Percentiles rank a stretch among this genome's conserved stretches.
These are phyloP conservation scores for Pythium guiyangense DNA, from an alignment of 352 stramenopile species.

Conservation along the genomic window DNA sequence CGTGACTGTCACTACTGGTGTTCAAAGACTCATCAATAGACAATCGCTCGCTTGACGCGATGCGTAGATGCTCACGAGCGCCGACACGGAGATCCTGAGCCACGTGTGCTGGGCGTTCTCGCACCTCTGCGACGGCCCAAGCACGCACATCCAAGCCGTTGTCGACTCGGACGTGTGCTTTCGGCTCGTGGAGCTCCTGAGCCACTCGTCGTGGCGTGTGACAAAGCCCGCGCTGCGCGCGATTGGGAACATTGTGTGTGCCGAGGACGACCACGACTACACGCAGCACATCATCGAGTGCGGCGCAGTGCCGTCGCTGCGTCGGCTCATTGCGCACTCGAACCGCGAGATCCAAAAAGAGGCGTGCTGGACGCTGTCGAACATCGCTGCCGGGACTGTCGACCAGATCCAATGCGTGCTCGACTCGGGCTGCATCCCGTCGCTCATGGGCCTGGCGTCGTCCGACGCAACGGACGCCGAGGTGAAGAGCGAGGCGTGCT, in stretches of 20 bases:
- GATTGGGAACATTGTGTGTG: constrained; percentile 99
- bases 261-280: constrained; percentile 93
- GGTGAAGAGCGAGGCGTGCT: constrained; percentile 97
- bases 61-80: constrained; percentile 87
- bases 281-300: constrained; percentile 96
- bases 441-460: constrained; percentile 92
- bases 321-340: constrained; percentile 92
- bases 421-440: constrained; percentile 94
- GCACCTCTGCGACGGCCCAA: constrained; percentile 96
- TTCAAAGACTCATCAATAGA: not conserved
- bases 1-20: not conserved
- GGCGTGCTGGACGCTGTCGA: constrained; percentile 94
- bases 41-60: not conserved
- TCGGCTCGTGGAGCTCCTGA: constrained; percentile 92
- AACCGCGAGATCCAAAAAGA: constrained; percentile 99
- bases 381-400: constrained; percentile 97
- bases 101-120: constrained; percentile 96
- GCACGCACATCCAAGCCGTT: constrained; percentile 94
- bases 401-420: constrained; percentile 98
- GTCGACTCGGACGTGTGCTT: constrained; percentile 88
- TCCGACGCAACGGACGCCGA: constrained; percentile 92
- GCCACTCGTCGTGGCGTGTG: constrained; percentile 92
- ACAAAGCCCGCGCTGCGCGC: constrained; percentile 96
- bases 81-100: constrained; percentile 94
- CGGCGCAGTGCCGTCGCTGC: constrained; percentile 91